Conservation (phyloP, 768 basidiomycete genomes). For the Pilatotrama ljubarskyi region DNA sequence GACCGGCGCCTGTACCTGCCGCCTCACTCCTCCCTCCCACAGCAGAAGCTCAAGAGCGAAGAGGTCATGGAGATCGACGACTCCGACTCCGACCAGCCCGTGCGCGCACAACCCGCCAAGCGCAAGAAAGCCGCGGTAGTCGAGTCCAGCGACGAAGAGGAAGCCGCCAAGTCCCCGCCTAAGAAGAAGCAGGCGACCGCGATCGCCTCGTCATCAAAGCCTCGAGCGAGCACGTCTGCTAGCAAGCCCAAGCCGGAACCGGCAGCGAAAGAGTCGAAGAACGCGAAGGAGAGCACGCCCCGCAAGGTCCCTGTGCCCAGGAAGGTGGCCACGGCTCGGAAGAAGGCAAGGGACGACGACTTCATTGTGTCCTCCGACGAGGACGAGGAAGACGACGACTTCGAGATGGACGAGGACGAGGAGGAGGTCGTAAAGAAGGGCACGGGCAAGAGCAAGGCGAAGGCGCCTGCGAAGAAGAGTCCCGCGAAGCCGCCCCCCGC, state of each 20-base stretch:
- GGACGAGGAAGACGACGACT: slow-evolving; percentile 25
- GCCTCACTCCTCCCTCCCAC: not conserved
- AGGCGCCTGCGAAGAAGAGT: slow-evolving; percentile 23
- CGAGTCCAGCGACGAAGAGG: slow-evolving; percentile 30
- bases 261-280: not conserved
- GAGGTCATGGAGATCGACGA: slow-evolving; percentile 27
- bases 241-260: slow-evolving; percentile 31
- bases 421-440: slow-evolving; percentile 21
- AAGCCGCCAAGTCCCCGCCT: slow-evolving; percentile 34
- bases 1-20: not conserved
- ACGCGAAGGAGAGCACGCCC: slow-evolving; percentile 12
- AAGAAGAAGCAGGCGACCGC: slow-evolving; percentile 42
- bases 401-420: slow-evolving; percentile 24
- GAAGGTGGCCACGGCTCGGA: slow-evolving; percentile 28
- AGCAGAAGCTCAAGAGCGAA: slow-evolving; percentile 25
- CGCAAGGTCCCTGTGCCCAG: slow-evolving; percentile 7
- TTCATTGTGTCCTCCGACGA: slow-evolving; percentile 34
- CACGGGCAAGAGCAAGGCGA: slow-evolving; percentile 20
- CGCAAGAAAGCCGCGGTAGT: slow-evolving; percentile 30
- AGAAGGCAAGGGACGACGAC: slow-evolving; percentile 37
- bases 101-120: slow-evolving; percentile 18
- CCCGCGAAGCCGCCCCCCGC: slow-evolving; percentile 2
- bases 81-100: slow-evolving; percentile 12
- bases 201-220: slow-evolving; percentile 8
- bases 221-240: slow-evolving; percentile 12